These are phyloP conservation scores for Exophiala spinifera DNA, from an alignment of 2,329 filamentous ascomycete genomes.

Conservation along the genomic window DNA sequence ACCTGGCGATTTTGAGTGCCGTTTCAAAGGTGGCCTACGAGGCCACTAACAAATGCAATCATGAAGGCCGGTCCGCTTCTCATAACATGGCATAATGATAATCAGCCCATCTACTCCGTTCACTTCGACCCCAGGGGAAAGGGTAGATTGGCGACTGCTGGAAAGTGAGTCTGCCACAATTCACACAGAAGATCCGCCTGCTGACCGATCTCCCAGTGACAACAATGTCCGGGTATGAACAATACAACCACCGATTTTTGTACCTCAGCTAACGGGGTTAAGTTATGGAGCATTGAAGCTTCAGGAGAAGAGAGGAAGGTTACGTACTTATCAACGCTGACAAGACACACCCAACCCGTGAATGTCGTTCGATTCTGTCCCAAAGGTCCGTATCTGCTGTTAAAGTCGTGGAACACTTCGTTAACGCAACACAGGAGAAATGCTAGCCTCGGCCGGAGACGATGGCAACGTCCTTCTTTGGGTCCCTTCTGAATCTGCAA, in stretches of 20 bases:
- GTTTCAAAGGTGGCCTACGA: conserved; percentile 10
- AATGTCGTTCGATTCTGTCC: conserved; percentile 97
- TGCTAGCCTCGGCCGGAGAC: conserved; percentile 90
- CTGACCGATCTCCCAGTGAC: conserved; percentile 51
- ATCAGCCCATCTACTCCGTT: conserved; percentile 92
- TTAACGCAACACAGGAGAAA: conserved; percentile 64
- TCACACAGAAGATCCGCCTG: background rate
- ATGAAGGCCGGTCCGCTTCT: conserved; percentile 98
- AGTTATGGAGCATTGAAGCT: conserved; percentile 88
- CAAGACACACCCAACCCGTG: conserved; percentile 93
- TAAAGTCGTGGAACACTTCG: background rate
- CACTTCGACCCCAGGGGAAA: conserved; percentile 94
- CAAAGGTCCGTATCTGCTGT: conserved; percentile 61
- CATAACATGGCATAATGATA: conserved; percentile 98
- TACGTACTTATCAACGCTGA: conserved; percentile 84
- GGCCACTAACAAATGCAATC: conserved; percentile 29
- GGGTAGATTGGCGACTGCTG: conserved; percentile 85
- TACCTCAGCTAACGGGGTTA: conserved; percentile 37
- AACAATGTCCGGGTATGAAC: conserved; percentile 82
- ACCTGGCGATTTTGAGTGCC: conserved; percentile 16
- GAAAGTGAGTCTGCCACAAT: conserved; percentile 54
- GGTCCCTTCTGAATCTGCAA: conserved; percentile 77
- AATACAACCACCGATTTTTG: conserved; percentile 20
- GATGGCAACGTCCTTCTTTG: conserved; percentile 96
- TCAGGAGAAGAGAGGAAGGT: conserved; percentile 84